Evolutionary conservation across 495 filamentous ascomycete genomes (phyloP).

Genomic region (Neurospora sublineolata): DNA sequence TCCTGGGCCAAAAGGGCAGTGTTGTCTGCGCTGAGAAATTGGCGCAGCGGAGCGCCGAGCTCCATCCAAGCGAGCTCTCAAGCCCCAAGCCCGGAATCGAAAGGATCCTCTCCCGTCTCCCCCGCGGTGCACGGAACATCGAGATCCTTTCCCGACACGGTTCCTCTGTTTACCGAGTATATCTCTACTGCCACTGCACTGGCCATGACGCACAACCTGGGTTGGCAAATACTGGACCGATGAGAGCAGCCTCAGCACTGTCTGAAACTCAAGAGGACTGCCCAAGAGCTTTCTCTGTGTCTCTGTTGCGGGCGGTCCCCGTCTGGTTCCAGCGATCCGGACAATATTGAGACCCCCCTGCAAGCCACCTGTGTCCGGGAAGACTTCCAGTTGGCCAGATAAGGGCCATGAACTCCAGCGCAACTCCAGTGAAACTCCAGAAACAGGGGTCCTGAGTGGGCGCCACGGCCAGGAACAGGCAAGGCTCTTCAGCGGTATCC

Average conservation of each 20-base stretch:
- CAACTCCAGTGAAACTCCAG: neutral
- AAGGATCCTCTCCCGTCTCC: neutral
- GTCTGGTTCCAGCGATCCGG: constrained; percentile 10
- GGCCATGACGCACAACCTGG: neutral
- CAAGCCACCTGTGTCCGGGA: constrained; percentile 14
- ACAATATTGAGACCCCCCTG: constrained; percentile 13
- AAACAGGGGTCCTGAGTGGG: neutral
- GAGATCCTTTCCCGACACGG: neutral
- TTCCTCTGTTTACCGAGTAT: neutral
- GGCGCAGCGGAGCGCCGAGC: neutral
- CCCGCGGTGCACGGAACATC: neutral
- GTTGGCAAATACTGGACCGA: neutral
- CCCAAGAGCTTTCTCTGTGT: too few species aligned
- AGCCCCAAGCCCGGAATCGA: neutral
- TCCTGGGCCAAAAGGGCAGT: neutral
- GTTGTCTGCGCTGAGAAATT: neutral
- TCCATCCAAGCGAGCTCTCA: neutral
- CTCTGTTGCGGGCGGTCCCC: neutral
- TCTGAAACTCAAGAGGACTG: neutral
- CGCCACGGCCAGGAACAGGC: neutral
- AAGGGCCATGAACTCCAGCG: neutral
- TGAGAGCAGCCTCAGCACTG: neutral
- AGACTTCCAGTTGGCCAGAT: constrained; percentile 20
- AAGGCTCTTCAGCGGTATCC: neutral
- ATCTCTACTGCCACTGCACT: neutral